Base-by-base conservation (phyloP, 768 basidiomycete genomes). In the Lactarius vividus region DNA sequence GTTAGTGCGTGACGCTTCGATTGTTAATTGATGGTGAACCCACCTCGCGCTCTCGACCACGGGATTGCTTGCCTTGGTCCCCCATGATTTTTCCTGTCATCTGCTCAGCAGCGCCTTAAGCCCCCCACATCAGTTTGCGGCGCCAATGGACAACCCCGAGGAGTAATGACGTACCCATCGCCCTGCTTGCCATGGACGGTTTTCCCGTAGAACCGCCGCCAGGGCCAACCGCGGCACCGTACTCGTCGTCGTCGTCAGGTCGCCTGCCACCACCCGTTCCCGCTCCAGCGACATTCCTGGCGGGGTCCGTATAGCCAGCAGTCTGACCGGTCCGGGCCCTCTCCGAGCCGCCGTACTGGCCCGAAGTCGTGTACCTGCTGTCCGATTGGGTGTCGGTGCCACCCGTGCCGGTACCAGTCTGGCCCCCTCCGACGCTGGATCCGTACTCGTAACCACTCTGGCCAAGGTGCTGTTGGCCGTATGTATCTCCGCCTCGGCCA, bases 31-130 rank as follows among this genome's bases (percentile, higher is more conserved):
- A 11, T 15, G 40, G 16, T 28, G 46, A 46, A 56, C 31, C 8
- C 26, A 70, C 69, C 68, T 70, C 23, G 39, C 69, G 69, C 49
- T 70, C 62, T 23, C 58, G 61, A 7, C 68, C 69, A 26, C 63
- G 58, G 58, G 61, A 26, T 55, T 58, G 53, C 67, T 6, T 65
- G 2, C 52, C 64, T 42, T 49, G 35, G 35, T 69, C 61, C 10
- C 69, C 55, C 4, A 31, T 53, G 11, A 62, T 28, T 11, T 69
- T 70, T 0, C 67, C 69, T 0, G 42, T 20, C 33, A 70, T 29
- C 56, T 46, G 62, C 59, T 70, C 69, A 7, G 64, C 64, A 1
- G 64, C 46, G 42, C 69, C 69, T 70, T 28, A 44, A 11, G 7
- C 52, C 52, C 59, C 44, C 54, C 31, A 33, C n/a, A 23, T 70